Evolutionary conservation across 139 green algal genomes (phyloP).

Genomic region (Desmodesmus armatus): DNA sequence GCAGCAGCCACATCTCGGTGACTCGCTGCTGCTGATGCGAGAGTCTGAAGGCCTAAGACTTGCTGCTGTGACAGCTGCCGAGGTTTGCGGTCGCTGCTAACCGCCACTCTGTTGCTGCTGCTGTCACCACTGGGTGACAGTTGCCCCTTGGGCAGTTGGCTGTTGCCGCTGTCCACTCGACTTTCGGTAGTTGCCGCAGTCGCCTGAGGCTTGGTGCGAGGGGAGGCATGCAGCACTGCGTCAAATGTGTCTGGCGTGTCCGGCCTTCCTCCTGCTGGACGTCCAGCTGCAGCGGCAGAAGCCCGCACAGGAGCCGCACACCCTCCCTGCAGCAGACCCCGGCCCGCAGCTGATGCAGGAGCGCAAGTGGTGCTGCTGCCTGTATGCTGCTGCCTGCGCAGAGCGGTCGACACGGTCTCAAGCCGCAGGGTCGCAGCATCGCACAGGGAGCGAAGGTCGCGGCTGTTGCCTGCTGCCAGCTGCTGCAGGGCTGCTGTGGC

Average conservation of each 20-base stretch:
- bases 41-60: conserved; percentile 9
- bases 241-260: conserved; percentile 8
- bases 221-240: no score
- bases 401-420: conserved; percentile 9
- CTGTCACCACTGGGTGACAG: background rate
- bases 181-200: no score
- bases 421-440: conserved; percentile 19
- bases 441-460: background rate
- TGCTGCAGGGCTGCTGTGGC: conserved; percentile 11
- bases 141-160: background rate
- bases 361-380: background rate
- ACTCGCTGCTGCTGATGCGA: background rate
- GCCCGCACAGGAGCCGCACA: background rate
- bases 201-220: background rate
- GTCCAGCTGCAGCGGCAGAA: background rate
- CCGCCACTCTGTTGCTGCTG: background rate
- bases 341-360: background rate
- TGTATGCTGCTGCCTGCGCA: background rate
- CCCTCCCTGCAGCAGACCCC: background rate
- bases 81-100: background rate
- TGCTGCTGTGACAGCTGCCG: background rate
- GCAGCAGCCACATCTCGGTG: conserved; percentile 17
- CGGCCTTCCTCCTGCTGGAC: background rate
- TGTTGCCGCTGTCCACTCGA: background rate
- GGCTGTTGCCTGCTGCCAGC: background rate